Evolutionary conservation across 768 basidiomycete species (phyloP).

Genomic region (Pleurotus citrinopileatus): DNA sequence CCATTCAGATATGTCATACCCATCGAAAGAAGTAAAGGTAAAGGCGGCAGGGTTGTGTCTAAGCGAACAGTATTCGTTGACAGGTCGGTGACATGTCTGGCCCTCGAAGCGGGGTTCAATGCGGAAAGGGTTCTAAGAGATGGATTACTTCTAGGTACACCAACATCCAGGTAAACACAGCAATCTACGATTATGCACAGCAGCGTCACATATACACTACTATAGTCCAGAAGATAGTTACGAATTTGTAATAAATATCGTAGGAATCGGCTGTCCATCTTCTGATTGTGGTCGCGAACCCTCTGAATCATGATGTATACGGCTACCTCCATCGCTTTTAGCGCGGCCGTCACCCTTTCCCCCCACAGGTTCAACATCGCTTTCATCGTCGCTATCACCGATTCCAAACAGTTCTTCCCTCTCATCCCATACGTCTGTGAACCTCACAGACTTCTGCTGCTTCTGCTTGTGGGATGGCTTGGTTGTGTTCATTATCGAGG

Average conservation of each 20-base stretch:
- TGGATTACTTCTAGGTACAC: no score
- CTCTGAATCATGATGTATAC: no score
- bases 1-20: no score
- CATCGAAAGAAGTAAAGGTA: no score
- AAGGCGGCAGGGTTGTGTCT: no score
- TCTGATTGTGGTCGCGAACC: no score
- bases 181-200: neutral
- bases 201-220: neutral
- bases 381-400: slow-evolving; percentile 2
- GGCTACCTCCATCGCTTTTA: neutral
- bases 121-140: no score
- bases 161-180: no score
- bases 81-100: no score
- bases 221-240: neutral
- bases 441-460: neutral
- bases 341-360: neutral
- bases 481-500: neutral
- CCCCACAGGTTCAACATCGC: neutral
- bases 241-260: neutral
- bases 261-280: neutral
- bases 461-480: neutral
- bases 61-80: no score
- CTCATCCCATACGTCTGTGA: slow-evolving; percentile 5
- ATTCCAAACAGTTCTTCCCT: slow-evolving; percentile 2
- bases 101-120: no score